These are phyloP conservation scores for Fraxinus excelsior DNA, from an alignment of 257 asterid genomes.

Conservation along the genomic window DNA sequence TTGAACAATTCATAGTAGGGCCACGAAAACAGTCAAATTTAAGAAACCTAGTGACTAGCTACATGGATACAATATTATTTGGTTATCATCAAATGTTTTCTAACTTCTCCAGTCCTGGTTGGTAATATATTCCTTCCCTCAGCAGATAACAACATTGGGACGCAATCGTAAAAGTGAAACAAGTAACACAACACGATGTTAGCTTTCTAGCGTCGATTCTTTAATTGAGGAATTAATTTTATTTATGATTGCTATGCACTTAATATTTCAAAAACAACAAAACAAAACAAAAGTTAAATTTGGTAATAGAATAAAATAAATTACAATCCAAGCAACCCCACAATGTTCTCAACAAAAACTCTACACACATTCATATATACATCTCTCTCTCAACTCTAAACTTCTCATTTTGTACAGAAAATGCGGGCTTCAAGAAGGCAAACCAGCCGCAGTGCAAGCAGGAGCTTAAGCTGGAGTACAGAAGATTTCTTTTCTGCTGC, in stretches of 20 bases:
- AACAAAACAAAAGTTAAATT: not conserved
- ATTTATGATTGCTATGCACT: not conserved
- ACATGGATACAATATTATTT: too few relatives aligned
- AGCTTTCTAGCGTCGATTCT: too few relatives aligned
- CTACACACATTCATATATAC: not conserved
- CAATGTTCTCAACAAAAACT: not conserved
- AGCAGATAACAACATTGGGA: too few relatives aligned
- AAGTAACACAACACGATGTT: too few relatives aligned
- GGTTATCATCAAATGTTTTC: too few relatives aligned
- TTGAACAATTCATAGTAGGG: too few relatives aligned
- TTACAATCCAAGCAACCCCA: not conserved
- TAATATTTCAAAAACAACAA: not conserved
- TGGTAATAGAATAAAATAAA: not conserved
- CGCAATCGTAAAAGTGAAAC: too few relatives aligned
- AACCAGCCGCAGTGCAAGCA: constrained; percentile 30
- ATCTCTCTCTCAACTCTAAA: not conserved
- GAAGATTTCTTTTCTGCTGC: constrained; percentile 51
- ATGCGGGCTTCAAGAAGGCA: constrained; percentile 36
- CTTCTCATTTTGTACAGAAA: constrained; percentile 9
- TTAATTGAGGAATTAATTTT: too few relatives aligned
- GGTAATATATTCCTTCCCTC: too few relatives aligned
- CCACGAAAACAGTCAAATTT: too few relatives aligned
- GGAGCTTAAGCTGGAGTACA: constrained; percentile 41
- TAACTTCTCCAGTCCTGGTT: too few relatives aligned
- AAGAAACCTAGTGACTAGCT: too few relatives aligned